Conservation (phyloP, 495 filamentous ascomycete species). For the Hyaloscypha bicolor region DNA sequence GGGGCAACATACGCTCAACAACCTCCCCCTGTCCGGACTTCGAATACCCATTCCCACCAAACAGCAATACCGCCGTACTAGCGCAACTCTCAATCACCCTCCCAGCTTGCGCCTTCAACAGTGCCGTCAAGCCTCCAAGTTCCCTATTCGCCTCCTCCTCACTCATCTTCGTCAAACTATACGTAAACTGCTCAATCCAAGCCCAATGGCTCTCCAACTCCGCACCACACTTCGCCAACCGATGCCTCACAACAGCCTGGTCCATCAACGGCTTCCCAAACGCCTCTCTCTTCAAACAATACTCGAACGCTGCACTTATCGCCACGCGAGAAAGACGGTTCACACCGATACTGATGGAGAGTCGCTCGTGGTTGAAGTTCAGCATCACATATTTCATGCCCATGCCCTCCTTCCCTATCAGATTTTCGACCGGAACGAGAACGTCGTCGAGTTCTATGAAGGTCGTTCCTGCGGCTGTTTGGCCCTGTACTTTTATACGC, state of each 20-base stretch:
- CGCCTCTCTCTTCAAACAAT: slow-evolving; percentile 71
- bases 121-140: slow-evolving; percentile 68
- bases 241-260: slow-evolving; percentile 72
- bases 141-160: slow-evolving; percentile 65
- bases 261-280: slow-evolving; percentile 74
- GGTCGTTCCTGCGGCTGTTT: slow-evolving; percentile 65
- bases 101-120: slow-evolving; percentile 70
- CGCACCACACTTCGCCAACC: slow-evolving; percentile 70
- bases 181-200: slow-evolving; percentile 77
- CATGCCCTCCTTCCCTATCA: slow-evolving; percentile 69
- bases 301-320: slow-evolving; percentile 64
- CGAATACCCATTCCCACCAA: slow-evolving; percentile 75
- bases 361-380: slow-evolving; percentile 82
- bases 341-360: slow-evolving; percentile 63
- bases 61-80: slow-evolving; percentile 65
- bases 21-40: slow-evolving; percentile 69
- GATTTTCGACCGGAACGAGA: slow-evolving; percentile 65
- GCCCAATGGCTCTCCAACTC: slow-evolving; percentile 71
- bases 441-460: slow-evolving; percentile 74
- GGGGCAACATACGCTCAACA: slow-evolving; percentile 56
- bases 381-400: slow-evolving; percentile 81
- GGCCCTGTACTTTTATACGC: slow-evolving; percentile 62
- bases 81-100: slow-evolving; percentile 74
- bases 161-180: slow-evolving; percentile 62
- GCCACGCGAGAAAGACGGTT: slow-evolving; percentile 67